These are phyloP conservation scores for Fraxinus ornus DNA, from an alignment of 305 asterid genomes.

Conservation along the genomic window DNA sequence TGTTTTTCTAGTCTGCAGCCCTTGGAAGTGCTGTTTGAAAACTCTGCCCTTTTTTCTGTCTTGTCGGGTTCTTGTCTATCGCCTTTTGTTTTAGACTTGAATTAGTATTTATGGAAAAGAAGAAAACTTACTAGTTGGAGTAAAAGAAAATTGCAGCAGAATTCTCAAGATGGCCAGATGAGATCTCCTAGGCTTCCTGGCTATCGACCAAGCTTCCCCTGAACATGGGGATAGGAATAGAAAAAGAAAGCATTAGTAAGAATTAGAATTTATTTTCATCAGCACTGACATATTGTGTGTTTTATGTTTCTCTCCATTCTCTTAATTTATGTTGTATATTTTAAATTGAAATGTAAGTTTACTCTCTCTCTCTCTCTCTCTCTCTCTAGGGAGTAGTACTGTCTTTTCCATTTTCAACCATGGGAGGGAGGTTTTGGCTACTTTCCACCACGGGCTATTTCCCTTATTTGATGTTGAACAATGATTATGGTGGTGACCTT, in stretches of 20 bases:
- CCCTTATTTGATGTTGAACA: neutral
- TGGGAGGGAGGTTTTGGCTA: neutral
- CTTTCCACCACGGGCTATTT: neutral
- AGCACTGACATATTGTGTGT: neutral
- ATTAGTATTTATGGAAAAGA: neutral
- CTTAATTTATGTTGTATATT: neutral
- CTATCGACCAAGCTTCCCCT: neutral
- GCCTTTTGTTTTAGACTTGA: neutral
- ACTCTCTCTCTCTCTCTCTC: neutral
- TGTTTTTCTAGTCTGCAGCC: neutral
- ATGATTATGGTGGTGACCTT: neutral
- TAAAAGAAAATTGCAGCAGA: neutral
- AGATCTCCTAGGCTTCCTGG: neutral
- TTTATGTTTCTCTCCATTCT: neutral
- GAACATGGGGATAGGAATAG: neutral
- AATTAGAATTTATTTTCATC: neutral
- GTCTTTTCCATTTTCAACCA: neutral
- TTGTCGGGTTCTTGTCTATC: neutral
- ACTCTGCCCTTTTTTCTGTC: neutral
- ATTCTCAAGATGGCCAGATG: neutral
- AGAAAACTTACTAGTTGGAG: neutral
- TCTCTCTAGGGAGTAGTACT: neutral
- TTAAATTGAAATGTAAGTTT: neutral
- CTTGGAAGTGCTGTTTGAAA: neutral
- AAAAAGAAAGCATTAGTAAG: neutral